Conservation (phyloP, 2,329 filamentous ascomycete species). For the Remersonia thermophila region DNA sequence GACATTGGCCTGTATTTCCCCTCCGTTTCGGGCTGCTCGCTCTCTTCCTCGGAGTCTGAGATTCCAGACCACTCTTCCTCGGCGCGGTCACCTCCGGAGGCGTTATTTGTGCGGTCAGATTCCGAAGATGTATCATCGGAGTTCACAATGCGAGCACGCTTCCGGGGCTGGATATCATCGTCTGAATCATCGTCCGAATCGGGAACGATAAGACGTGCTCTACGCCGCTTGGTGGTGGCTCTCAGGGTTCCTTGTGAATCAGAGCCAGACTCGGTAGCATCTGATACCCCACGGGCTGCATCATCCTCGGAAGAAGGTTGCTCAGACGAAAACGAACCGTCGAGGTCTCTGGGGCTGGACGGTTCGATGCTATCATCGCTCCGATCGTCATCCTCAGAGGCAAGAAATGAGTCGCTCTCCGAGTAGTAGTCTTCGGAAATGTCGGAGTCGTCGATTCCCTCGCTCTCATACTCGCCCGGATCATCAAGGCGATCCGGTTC, state of each 20-base stretch:
- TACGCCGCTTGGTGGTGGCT: constrained; percentile 3
- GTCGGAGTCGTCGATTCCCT: constrained; percentile 12
- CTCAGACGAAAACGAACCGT: too few species aligned
- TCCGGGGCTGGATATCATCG: not conserved
- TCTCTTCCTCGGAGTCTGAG: constrained; percentile 3
- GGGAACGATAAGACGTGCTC: constrained; percentile 7
- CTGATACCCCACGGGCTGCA: not conserved
- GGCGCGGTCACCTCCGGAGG: not conserved
- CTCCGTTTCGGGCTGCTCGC: not conserved
- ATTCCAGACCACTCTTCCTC: not conserved
- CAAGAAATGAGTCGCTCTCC: constrained; percentile 1
- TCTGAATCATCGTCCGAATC: constrained; percentile 10
- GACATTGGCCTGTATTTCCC: not conserved
- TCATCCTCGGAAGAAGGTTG: too few species aligned
- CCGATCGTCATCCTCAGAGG: constrained; percentile 4
- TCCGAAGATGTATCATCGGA: not conserved
- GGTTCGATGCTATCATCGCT: not conserved
- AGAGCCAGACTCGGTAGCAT: not conserved
- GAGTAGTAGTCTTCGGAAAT: constrained; percentile 7
- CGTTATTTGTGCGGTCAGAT: not conserved
- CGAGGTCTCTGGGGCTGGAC: too few species aligned
- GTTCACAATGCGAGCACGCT: constrained; percentile 1
- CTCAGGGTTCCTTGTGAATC: constrained; percentile 1
- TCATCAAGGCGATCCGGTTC: not conserved
- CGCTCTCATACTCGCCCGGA: constrained; percentile 14